phyloP scores from a whole-genome alignment of 176 grass and related monocot species.

The Cocos nucifera region DNA sequence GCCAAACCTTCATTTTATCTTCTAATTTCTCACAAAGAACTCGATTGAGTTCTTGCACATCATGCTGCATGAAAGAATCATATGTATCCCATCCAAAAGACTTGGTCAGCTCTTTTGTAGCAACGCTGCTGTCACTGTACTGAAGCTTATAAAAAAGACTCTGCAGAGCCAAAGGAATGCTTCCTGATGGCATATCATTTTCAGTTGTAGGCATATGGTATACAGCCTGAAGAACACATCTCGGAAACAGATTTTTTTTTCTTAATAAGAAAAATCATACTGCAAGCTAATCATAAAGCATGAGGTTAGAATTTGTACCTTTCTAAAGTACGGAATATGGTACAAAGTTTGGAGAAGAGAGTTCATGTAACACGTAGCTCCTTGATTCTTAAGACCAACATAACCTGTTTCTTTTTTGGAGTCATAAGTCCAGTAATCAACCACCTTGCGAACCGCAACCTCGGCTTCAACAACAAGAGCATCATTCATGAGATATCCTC shows the following conservation, averaged over 20 bases:
- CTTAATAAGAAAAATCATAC: neutral
- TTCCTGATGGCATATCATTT: conserved; percentile 92
- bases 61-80: conserved; percentile 98
- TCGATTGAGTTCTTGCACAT: conserved; percentile 97
- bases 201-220: conserved; percentile 99
- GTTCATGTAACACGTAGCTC: conserved; percentile 99
- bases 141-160: conserved; percentile 98
- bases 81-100: conserved; percentile 97
- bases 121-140: conserved; percentile 90
- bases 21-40: conserved; percentile 98
- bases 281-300: conserved; percentile 1
- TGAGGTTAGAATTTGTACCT: conserved; percentile 35
- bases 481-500: conserved; percentile 98
- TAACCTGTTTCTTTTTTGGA: conserved; percentile 98
- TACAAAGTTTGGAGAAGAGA: conserved; percentile 98
- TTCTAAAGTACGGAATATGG: conserved; percentile 98
- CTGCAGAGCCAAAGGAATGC: conserved; percentile 94
- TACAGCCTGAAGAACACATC: conserved; percentile 63
- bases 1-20: conserved; percentile 99
- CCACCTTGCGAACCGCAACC: conserved; percentile 78
- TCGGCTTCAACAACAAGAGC: conserved; percentile 91
- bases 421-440: conserved; percentile 97
- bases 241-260: neutral
- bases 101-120: conserved; percentile 96
- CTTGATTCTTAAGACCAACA: conserved; percentile 99